These are phyloP conservation scores for Chiua virens DNA, from an alignment of 768 basidiomycete genomes.

Conservation along the genomic window DNA sequence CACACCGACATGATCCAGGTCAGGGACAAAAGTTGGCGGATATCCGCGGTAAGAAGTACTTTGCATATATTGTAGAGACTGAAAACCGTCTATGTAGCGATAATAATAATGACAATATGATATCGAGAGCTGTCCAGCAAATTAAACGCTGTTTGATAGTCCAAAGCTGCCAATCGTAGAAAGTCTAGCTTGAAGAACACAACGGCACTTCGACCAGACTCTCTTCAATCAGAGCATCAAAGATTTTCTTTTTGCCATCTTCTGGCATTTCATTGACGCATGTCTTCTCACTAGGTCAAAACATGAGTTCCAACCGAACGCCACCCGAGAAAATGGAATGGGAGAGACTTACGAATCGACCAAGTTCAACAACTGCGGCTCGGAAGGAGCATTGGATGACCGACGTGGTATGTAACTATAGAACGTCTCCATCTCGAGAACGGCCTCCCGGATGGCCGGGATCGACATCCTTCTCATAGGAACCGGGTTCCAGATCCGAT, in stretches of 20 bases:
- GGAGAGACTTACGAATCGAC: conserved; percentile 7
- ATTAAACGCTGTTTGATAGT: too few relatives aligned
- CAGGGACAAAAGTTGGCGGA: too few relatives aligned
- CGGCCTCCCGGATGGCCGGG: background rate
- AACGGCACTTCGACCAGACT: background rate
- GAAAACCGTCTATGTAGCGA: too few relatives aligned
- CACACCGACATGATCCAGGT: background rate
- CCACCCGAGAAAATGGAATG: too few relatives aligned
- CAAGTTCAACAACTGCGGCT: too few relatives aligned
- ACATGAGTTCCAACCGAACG: background rate
- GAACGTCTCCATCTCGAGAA: too few relatives aligned
- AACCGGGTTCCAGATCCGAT: conserved; percentile 15
- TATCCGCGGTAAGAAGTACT: too few relatives aligned
- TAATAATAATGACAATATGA: too few relatives aligned
- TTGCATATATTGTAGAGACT: too few relatives aligned
- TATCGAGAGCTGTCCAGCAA: too few relatives aligned
- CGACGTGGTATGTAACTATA: background rate
- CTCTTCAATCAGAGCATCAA: background rate
- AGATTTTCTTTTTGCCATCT: background rate
- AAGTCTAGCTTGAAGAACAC: too few relatives aligned
- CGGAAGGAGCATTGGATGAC: background rate
- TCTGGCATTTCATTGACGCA: background rate
- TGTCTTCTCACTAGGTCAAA: conserved; percentile 9
- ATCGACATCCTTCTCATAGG: conserved; percentile 15
- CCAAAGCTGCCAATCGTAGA: too few relatives aligned